Evolutionary conservation across 202 grass and related monocot species (phyloP).

Genomic region (Miscanthus sacchariflorus): DNA sequence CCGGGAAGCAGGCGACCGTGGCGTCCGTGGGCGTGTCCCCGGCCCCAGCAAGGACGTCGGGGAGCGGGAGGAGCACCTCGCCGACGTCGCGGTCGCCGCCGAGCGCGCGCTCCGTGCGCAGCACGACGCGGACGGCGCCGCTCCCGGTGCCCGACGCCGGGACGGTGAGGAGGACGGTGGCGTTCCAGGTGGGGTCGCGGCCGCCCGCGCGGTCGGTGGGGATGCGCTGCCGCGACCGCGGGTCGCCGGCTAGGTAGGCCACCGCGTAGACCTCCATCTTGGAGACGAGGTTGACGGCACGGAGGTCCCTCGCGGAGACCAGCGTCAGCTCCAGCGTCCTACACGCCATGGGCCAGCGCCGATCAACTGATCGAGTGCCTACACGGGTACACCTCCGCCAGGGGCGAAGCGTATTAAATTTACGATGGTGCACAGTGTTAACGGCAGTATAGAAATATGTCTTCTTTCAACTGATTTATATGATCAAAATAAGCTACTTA

Average conservation of each 20-base stretch:
- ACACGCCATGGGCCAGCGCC: conserved; percentile 43
- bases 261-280: conserved; percentile 82
- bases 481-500: no score
- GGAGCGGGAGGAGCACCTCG: conserved; percentile 69
- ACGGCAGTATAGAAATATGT: no score
- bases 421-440: no score
- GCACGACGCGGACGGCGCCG: conserved; percentile 56
- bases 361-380: no score
- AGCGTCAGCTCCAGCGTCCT: conserved; percentile 68
- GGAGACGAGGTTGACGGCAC: conserved; percentile 58
- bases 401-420: no score
- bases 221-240: conserved; percentile 48
- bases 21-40: conserved; percentile 46
- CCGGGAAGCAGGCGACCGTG: conserved; percentile 57
- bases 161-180: conserved; percentile 47
- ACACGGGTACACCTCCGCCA: neutral
- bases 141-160: conserved; percentile 38
- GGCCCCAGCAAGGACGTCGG: conserved; percentile 52
- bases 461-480: no score
- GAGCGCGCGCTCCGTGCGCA: conserved; percentile 66
- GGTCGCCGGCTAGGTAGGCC: conserved; percentile 66
- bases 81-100: conserved; percentile 76
- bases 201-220: conserved; percentile 58
- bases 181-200: conserved; percentile 67
- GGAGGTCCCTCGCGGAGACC: conserved; percentile 78